Evolutionary conservation across 768 basidiomycete species (phyloP).

Genomic region (Panellus pusillus): DNA sequence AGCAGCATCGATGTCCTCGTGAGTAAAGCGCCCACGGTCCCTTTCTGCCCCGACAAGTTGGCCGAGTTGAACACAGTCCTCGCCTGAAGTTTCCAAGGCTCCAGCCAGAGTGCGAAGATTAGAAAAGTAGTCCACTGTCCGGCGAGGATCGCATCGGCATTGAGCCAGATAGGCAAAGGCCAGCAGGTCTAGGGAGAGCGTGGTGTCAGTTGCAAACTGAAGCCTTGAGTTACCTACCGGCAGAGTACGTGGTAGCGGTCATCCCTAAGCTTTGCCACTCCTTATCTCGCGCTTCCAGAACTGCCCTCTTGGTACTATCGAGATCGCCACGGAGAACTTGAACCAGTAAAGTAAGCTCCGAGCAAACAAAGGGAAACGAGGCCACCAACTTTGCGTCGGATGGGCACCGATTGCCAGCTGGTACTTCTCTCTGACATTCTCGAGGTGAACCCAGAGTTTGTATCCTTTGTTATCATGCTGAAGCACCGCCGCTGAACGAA

Average conservation of each 20-base stretch:
- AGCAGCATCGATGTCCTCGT: slow-evolving; percentile 52
- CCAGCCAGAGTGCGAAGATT: slow-evolving; percentile 52
- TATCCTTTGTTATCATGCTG: slow-evolving; percentile 41
- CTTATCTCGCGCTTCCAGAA: slow-evolving; percentile 38
- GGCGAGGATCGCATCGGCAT: slow-evolving; percentile 73
- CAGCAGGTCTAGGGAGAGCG: slow-evolving; percentile 54
- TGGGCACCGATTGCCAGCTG: slow-evolving; percentile 75
- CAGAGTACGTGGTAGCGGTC: no score
- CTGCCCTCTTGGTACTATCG: slow-evolving; percentile 37
- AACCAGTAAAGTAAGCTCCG: slow-evolving; percentile 6
- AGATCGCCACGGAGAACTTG: slow-evolving; percentile 56
- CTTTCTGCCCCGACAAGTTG: slow-evolving; percentile 61
- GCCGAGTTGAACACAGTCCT: slow-evolving; percentile 49
- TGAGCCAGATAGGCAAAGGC: slow-evolving; percentile 80
- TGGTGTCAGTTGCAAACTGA: background rate
- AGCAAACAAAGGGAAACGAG: background rate
- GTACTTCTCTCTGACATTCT: slow-evolving; percentile 67
- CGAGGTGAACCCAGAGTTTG: slow-evolving; percentile 50
- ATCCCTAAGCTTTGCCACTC: slow-evolving; percentile 32
- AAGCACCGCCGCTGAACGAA: slow-evolving; percentile 43
- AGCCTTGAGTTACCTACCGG: no score
- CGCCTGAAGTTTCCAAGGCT: slow-evolving; percentile 48
- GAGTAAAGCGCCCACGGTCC: slow-evolving; percentile 62
- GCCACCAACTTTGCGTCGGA: slow-evolving; percentile 66
- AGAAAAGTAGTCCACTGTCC: slow-evolving; percentile 65